Conservation (phyloP, 225 moss, liverwort and hornwort species). For the Ulota crispa region DNA sequence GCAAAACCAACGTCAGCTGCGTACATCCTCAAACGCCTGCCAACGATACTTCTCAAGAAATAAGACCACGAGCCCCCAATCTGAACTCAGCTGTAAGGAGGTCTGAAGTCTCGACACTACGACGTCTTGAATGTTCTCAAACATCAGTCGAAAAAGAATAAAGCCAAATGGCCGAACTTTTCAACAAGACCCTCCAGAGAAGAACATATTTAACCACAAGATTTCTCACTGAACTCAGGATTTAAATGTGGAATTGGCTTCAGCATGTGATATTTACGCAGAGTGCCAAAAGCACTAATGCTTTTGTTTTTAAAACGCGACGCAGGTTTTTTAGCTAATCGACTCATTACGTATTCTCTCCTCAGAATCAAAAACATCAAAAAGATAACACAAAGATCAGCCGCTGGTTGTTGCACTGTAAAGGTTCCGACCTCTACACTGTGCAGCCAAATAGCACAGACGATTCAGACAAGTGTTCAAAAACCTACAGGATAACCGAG, state of each 20-base stretch:
- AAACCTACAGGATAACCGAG: background rate
- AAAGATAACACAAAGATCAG: background rate
- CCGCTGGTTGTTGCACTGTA: background rate
- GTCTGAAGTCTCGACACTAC: background rate
- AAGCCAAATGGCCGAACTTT: background rate
- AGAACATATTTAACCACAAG: background rate
- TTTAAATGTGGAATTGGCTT: background rate
- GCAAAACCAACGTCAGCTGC: background rate
- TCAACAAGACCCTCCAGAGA: background rate
- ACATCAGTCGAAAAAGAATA: background rate
- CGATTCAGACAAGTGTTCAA: background rate
- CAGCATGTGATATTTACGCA: background rate
- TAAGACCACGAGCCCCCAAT: background rate
- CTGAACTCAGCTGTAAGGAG: background rate
- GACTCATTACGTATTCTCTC: too few species aligned
- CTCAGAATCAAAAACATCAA: background rate
- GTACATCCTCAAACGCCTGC: constrained; percentile 15
- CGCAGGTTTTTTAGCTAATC: background rate
- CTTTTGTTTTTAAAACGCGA: background rate
- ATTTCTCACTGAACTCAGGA: background rate
- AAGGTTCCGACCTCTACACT: background rate
- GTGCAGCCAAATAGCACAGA: background rate
- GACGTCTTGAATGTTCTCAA: background rate
- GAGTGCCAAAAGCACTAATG: background rate
- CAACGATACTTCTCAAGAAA: background rate